Base-by-base conservation (phyloP, 495 filamentous ascomycete species). In the Penicillium flavigenum region DNA sequence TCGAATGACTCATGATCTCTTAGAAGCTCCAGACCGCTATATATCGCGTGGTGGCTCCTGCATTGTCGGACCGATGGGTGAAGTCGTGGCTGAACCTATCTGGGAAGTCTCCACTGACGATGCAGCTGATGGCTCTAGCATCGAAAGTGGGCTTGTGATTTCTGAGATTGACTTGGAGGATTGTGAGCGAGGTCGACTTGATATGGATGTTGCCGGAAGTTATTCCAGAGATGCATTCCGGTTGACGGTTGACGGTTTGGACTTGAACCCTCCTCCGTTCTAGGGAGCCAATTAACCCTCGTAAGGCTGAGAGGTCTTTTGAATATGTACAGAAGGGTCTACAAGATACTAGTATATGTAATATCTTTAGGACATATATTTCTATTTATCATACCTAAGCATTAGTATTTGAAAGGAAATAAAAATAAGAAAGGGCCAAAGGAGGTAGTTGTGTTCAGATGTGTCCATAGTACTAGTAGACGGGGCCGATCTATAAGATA, bases 171-270 rank as follows among this genome's bases (percentile, higher is more conserved):
- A 88, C 55, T 76, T 87, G 51, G 84, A 87, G 43, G 85, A 87
- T 60, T 87, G 85, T 58, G 79, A 82, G 50, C 67, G 85, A 11
- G 85, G 85, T 0, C 66, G 81, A 51, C 68, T 87, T 29, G 83
- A 89, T 67, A 57, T 87, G 34, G 90, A 94, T 69, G 81, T 89
- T 49, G 88, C 86, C 10, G 90, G 89, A 5, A 87, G 84, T 62
- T 94, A 92, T 72, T 88, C 88, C n/a, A 91, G 86, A 58, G 91
- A 96, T 72, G 78, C 87, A 3, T 95, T 96, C 71, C 85, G 86
- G 66, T 75, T 96, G 44, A 84, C 79, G 0, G 90, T 95, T 4
- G 81, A 86, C 44, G 91, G 90, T 2, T 59, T 89, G 56, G 88
- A 92, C 68, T 65, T 96, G 57, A 81, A 79, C 60, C 90, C 91